Evolutionary conservation across 2,329 filamentous ascomycete genomes (phyloP).

Genomic region (Penicillium sp.): DNA sequence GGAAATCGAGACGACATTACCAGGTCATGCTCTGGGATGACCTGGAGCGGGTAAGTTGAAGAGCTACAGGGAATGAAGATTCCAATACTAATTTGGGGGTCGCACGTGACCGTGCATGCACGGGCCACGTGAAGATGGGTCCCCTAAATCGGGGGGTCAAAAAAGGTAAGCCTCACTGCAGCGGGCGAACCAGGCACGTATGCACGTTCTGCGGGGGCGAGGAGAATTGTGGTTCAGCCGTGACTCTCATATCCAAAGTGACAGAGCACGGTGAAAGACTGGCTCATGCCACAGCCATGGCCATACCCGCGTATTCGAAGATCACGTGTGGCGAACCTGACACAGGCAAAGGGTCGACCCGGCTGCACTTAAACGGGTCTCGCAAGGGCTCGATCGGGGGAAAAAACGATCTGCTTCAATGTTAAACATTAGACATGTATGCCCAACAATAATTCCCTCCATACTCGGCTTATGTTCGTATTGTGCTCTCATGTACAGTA

Average conservation of each 20-base stretch:
- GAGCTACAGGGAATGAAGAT: conserved; percentile 6
- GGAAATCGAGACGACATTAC: conserved; percentile 60
- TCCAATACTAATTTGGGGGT: conserved; percentile 4
- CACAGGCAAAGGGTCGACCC: background rate
- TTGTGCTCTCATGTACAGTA: no score
- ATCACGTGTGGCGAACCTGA: background rate
- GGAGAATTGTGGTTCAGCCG: no score
- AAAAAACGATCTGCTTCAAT: background rate
- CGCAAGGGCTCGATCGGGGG: background rate
- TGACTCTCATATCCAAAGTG: background rate
- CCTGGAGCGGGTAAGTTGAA: conserved; percentile 5
- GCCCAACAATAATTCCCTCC: no score
- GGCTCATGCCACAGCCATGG: no score
- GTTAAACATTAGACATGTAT: no score
- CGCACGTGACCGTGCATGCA: conserved; percentile 9
- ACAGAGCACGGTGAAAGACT: background rate
- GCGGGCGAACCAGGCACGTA: background rate
- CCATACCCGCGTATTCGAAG: no score
- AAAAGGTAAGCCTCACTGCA: background rate
- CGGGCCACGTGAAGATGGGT: conserved; percentile 11
- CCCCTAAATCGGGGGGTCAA: background rate
- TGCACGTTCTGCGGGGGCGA: no score
- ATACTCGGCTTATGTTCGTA: no score
- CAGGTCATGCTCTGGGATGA: conserved; percentile 37
- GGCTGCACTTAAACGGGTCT: background rate